Evolutionary conservation across 768 basidiomycete species (phyloP).

Genomic region (Hygrophorus russula): DNA sequence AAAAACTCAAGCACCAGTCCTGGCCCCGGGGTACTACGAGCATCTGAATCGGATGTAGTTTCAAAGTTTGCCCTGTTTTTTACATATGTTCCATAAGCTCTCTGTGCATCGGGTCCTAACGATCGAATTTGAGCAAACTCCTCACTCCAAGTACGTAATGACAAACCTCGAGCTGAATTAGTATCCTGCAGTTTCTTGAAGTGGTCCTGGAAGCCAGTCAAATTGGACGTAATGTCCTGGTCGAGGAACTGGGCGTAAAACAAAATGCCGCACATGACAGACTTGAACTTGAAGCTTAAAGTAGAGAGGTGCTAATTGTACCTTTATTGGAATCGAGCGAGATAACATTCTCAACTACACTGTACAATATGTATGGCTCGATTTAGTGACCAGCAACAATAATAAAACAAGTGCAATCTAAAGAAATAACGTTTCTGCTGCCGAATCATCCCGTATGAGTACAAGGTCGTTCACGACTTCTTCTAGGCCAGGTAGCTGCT

Average conservation of each 20-base stretch:
- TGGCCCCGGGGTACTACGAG: background rate
- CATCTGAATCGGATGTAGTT: background rate
- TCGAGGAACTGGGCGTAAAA: conserved; percentile 26
- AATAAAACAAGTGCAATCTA: background rate
- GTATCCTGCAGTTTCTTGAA: conserved; percentile 26
- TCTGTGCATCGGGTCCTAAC: conserved; percentile 59
- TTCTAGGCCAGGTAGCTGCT: conserved; percentile 61
- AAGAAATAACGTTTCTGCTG: background rate
- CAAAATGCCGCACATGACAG: conserved; percentile 62
- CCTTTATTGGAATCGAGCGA: background rate
- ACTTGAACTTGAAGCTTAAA: no score
- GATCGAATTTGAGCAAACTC: background rate
- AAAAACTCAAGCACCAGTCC: conserved; percentile 40
- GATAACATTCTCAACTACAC: background rate
- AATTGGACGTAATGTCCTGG: conserved; percentile 8
- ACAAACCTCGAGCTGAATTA: conserved; percentile 52
- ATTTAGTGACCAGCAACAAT: background rate
- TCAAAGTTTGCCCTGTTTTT: background rate
- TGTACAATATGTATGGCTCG: background rate
- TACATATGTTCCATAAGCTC: conserved; percentile 9
- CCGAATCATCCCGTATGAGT: background rate
- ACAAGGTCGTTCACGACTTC: background rate
- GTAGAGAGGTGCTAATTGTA: no score
- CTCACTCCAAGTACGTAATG: background rate
- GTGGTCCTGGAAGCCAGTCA: conserved; percentile 12